Percentiles rank a stretch among this genome's conserved stretches.
These are phyloP conservation scores for Pestalotiopsis fici DNA, from an alignment of 2,329 filamentous ascomycete genomes.

Conservation along the genomic window DNA sequence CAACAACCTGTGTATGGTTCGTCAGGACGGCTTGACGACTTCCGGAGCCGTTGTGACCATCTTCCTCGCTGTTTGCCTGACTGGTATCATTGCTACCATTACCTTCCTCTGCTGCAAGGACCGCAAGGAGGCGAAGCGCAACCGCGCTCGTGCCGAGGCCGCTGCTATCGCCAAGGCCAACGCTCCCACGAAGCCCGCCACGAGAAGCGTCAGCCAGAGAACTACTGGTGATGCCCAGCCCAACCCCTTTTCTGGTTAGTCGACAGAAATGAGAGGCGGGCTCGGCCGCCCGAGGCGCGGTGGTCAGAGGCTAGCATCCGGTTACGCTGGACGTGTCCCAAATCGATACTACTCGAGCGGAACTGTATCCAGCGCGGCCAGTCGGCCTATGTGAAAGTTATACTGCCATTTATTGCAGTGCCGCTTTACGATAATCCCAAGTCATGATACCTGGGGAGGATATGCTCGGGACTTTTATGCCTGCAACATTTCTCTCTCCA, in stretches of 20 bases:
- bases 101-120: conserved; percentile 56
- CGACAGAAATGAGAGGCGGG: neutral
- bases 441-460: neutral
- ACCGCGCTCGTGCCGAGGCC: conserved; percentile 48
- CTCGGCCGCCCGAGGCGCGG: neutral
- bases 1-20: conserved; percentile 44
- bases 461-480: neutral
- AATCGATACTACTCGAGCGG: neutral
- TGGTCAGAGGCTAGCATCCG: neutral
- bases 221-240: neutral
- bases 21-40: conserved; percentile 36
- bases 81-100: conserved; percentile 38
- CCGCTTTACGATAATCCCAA: neutral
- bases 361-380: neutral
- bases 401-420: neutral
- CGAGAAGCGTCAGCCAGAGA: neutral
- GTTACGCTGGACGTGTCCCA: neutral
- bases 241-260: conserved; percentile 9
- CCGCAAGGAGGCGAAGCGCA: conserved; percentile 42
- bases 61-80: conserved; percentile 43
- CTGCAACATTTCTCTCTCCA: neutral
- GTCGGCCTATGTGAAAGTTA: neutral
- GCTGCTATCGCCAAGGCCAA: conserved; percentile 48
- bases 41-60: conserved; percentile 47
- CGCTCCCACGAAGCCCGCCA: conserved; percentile 1